Evolutionary conservation across 139 green algal genomes (phyloP).

Genomic region (Picochlorum sp.): DNA sequence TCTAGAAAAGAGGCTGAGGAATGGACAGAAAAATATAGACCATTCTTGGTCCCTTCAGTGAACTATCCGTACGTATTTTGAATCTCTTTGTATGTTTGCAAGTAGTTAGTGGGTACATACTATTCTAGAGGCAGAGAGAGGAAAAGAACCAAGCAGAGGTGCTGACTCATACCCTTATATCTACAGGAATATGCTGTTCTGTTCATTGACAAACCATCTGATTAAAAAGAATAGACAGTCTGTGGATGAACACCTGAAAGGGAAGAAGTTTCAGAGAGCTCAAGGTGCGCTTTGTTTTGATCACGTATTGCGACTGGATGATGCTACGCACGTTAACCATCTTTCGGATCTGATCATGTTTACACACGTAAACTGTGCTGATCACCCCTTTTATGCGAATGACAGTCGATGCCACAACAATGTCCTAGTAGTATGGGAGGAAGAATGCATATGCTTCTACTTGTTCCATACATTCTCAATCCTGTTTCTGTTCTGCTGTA

Average conservation of each 20-base stretch:
- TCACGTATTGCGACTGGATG: slow-evolving; percentile 3
- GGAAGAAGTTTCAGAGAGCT: slow-evolving; percentile 43
- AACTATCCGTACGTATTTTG: slow-evolving; percentile 58
- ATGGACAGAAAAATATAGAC: slow-evolving; percentile 56
- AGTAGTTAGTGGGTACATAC: not conserved
- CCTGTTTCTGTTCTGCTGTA: slow-evolving; percentile 13
- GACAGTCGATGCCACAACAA: not conserved
- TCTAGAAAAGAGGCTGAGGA: slow-evolving; percentile 10
- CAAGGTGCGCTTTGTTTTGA: slow-evolving; percentile 32
- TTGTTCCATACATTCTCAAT: no score
- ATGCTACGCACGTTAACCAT: slow-evolving; percentile 9
- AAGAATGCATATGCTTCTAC: no score
- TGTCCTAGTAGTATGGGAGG: no score
- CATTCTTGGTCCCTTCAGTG: slow-evolving; percentile 55
- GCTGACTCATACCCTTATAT: no score
- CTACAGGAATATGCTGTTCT: slow-evolving; percentile 61
- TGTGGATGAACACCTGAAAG: slow-evolving; percentile 60
- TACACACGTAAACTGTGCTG: not conserved
- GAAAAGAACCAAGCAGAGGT: no score
- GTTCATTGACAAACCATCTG: slow-evolving; percentile 64
- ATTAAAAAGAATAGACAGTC: slow-evolving; percentile 50
- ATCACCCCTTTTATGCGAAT: slow-evolving; percentile 7
- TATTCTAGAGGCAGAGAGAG: not conserved
- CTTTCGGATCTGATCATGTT: not conserved
- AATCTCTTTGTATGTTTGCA: not conserved